Conservation (phyloP, 495 filamentous ascomycete genomes). For the Chaetomidium leptoderma region DNA sequence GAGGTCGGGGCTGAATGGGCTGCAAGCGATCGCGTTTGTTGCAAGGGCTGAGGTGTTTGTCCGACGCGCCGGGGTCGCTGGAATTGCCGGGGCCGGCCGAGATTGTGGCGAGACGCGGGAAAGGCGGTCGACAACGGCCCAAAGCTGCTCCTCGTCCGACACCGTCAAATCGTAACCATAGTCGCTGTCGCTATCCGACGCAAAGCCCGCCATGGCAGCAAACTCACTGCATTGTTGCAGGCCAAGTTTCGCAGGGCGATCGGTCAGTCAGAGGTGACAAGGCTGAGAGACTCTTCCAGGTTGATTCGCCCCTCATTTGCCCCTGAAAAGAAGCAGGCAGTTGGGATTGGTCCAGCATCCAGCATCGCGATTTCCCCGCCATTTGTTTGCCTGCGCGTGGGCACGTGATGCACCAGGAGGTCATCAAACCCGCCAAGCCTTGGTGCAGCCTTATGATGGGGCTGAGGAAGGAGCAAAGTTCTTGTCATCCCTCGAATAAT, state of each 20-base stretch:
- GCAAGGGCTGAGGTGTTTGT: constrained; percentile 8
- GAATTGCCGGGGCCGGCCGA: not conserved
- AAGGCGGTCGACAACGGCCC: constrained; percentile 21
- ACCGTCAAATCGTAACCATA: constrained; percentile 70
- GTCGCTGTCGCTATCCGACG: constrained; percentile 45
- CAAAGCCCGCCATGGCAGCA: constrained; percentile 19
- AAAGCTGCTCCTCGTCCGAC: constrained; percentile 50
- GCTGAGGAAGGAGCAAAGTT: too few relatives aligned
- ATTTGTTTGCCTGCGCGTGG: too few relatives aligned
- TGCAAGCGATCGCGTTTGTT: constrained; percentile 5
- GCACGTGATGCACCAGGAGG: too few relatives aligned
- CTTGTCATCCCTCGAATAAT: too few relatives aligned
- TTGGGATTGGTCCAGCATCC: too few relatives aligned
- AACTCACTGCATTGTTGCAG: not conserved
- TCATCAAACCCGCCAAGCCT: too few relatives aligned
- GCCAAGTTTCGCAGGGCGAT: not conserved
- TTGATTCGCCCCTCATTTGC: not conserved
- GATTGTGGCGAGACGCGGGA: constrained; percentile 12
- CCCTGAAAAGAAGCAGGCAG: too few relatives aligned
- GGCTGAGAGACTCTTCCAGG: not conserved
- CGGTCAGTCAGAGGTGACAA: not conserved
- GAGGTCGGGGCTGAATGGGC: not conserved
- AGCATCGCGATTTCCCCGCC: too few relatives aligned
- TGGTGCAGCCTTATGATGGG: too few relatives aligned
- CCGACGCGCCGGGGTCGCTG: constrained; percentile 1